phyloP scores from a whole-genome alignment of 2,329 filamentous ascomycete species.

The Aspergillus pseudoglaucus region DNA sequence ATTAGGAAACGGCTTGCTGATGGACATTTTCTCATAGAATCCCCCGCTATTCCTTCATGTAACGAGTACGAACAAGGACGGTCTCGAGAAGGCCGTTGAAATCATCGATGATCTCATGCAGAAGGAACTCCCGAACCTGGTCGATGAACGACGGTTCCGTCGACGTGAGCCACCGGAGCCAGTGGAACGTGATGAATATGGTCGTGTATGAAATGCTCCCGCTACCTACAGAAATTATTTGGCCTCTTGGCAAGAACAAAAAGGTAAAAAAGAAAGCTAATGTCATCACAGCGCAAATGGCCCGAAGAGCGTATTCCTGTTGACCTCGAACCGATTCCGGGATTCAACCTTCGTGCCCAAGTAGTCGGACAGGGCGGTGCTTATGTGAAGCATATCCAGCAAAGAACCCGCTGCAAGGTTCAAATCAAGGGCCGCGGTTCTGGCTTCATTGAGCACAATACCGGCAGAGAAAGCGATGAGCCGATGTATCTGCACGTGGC shows the following conservation, averaged over 20 bases:
- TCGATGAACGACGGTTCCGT: slow-evolving; percentile 88
- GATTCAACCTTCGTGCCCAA: slow-evolving; percentile 93
- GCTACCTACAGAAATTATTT: neutral
- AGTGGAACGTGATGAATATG: slow-evolving; percentile 84
- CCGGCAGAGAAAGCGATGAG: slow-evolving; percentile 87
- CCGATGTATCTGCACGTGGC: slow-evolving; percentile 95
- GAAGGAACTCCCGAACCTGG: slow-evolving; percentile 88
- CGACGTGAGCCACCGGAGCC: slow-evolving; percentile 67
- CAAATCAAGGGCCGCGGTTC: slow-evolving; percentile 97
- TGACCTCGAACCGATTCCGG: slow-evolving; percentile 79
- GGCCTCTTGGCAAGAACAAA: neutral
- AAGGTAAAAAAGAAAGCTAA: neutral
- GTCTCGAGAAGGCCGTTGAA: slow-evolving; percentile 78
- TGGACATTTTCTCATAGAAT: slow-evolving; percentile 50
- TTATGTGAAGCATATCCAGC: slow-evolving; percentile 97
- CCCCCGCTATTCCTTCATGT: slow-evolving; percentile 93
- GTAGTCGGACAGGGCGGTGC: slow-evolving; percentile 91
- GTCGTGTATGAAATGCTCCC: slow-evolving; percentile 55
- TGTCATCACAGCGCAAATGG: slow-evolving; percentile 75
- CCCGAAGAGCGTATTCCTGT: slow-evolving; percentile 93
- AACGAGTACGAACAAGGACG: slow-evolving; percentile 84
- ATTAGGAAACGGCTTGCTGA: neutral
- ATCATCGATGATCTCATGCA: slow-evolving; percentile 95
- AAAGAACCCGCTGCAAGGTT: slow-evolving; percentile 88
- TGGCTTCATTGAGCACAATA: slow-evolving; percentile 83